Evolutionary conservation across 805 yeast genomes (phyloP).

Genomic region (Jamesozyma hellenica): DNA sequence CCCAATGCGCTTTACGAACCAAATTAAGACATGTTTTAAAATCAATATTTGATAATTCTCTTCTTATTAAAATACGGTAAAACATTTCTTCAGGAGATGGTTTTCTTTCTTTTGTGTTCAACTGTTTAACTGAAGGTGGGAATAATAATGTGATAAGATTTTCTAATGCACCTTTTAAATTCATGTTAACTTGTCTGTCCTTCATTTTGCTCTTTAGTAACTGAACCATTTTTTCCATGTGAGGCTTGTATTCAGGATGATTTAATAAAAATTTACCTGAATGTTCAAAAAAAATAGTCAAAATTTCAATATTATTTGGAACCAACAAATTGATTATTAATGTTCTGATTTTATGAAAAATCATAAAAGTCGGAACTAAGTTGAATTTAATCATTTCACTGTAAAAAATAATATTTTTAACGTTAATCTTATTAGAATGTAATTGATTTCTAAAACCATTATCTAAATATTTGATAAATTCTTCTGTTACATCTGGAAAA

Average conservation of each 20-base stretch:
- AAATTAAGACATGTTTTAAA: slow-evolving; percentile 29
- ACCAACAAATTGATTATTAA: slow-evolving; percentile 43
- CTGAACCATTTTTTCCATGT: slow-evolving; percentile 55
- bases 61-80: slow-evolving; percentile 40
- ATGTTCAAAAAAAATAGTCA: slow-evolving; percentile 61
- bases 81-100: slow-evolving; percentile 39
- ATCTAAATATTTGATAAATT: slow-evolving; percentile 47
- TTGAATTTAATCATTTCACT: slow-evolving; percentile 70
- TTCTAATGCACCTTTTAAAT: slow-evolving; percentile 49
- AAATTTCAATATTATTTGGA: slow-evolving; percentile 55
- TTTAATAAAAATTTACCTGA: slow-evolving; percentile 58
- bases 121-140: slow-evolving; percentile 40
- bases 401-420: slow-evolving; percentile 51
- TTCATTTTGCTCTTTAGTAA: slow-evolving; percentile 42
- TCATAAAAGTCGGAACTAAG: slow-evolving; percentile 57
- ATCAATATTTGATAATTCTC: slow-evolving; percentile 37
- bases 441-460: slow-evolving; percentile 51
- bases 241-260: slow-evolving; percentile 43
- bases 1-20: slow-evolving; percentile 39
- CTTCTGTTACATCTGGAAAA: slow-evolving; percentile 42
- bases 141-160: slow-evolving; percentile 44
- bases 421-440: slow-evolving; percentile 41
- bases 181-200: slow-evolving; percentile 40
- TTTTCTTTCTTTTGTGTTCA: slow-evolving; percentile 20
- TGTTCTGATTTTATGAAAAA: slow-evolving; percentile 62